Conservation (phyloP, 306 rosid genomes). For the Cercis canadensis region DNA sequence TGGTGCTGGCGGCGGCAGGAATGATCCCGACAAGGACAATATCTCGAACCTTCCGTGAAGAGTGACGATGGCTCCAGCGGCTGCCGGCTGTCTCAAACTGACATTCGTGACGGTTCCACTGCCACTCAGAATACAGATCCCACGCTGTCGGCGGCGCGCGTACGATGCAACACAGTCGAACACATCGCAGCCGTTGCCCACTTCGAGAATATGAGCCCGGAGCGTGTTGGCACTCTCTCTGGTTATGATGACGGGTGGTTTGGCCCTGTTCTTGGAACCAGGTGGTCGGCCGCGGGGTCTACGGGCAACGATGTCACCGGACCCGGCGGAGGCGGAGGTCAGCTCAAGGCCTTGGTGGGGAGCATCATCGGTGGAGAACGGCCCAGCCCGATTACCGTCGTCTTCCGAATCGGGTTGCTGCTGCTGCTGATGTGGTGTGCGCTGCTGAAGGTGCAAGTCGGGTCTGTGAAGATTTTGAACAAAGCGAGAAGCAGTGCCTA, state of each 20-base stretch:
- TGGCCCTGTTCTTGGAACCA: conserved; percentile 86
- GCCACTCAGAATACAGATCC: conserved; percentile 89
- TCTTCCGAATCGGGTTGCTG: conserved; percentile 52
- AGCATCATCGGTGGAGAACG: conserved; percentile 55
- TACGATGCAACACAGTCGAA: conserved; percentile 80
- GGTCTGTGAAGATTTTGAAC: conserved; percentile 67
- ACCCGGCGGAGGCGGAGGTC: conserved; percentile 36
- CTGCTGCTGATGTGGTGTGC: conserved; percentile 34
- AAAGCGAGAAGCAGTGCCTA: conserved; percentile 77
- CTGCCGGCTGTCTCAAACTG: conserved; percentile 70
- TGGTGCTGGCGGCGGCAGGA: conserved; percentile 91
- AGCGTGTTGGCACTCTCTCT: conserved; percentile 93
- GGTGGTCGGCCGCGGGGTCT: conserved; percentile 80
- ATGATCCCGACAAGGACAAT: conserved; percentile 78
- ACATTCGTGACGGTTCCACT: conserved; percentile 87
- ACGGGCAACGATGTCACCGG: conserved; percentile 57
- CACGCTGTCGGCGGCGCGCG: conserved; percentile 88
- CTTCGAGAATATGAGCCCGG: conserved; percentile 88
- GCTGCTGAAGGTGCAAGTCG: conserved; percentile 64
- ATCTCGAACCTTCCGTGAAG: conserved; percentile 94
- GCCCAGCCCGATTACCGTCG: conserved; percentile 35
- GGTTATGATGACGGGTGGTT: conserved; percentile 85
- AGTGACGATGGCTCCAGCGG: conserved; percentile 67
- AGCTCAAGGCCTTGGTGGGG: conserved; percentile 59
- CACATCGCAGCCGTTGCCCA: conserved; percentile 76